phyloP scores from a whole-genome alignment of 345 rosid species.

The Cochlearia excelsa region DNA sequence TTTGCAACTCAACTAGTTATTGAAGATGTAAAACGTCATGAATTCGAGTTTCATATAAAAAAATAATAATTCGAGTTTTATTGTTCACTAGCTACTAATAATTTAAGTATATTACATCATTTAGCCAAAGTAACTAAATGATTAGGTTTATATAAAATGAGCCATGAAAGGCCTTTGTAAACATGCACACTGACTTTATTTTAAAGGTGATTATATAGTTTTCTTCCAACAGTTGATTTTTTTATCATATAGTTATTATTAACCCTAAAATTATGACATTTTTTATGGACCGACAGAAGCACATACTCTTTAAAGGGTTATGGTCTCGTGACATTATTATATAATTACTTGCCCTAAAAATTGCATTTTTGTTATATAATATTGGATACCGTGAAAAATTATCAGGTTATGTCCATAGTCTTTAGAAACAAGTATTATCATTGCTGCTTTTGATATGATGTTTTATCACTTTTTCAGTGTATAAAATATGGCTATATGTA shows the following conservation, averaged over 20 bases:
- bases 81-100: no score
- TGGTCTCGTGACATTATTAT: conserved; percentile 25
- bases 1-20: no score
- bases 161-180: conserved; percentile 22
- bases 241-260: conserved; percentile 17
- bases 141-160: conserved; percentile 15
- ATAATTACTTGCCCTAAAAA: not conserved
- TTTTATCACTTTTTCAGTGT: conserved; percentile 33
- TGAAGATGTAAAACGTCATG: no score
- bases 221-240: conserved; percentile 30
- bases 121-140: conserved; percentile 27
- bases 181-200: conserved; percentile 34
- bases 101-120: conserved; percentile 16
- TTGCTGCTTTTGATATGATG: conserved; percentile 33
- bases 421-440: conserved; percentile 26
- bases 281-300: conserved; percentile 26
- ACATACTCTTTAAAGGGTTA: conserved; percentile 26
- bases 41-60: no score
- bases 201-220: conserved; percentile 30
- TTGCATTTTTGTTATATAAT: conserved; percentile 23
- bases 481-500: conserved; percentile 16
- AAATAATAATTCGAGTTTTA: no score
- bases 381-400: conserved; percentile 30
- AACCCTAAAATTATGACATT: conserved; percentile 20
- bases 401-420: conserved; percentile 34